Base-by-base conservation (phyloP, 805 yeast genomes). In the Naumovozyma baii region DNA sequence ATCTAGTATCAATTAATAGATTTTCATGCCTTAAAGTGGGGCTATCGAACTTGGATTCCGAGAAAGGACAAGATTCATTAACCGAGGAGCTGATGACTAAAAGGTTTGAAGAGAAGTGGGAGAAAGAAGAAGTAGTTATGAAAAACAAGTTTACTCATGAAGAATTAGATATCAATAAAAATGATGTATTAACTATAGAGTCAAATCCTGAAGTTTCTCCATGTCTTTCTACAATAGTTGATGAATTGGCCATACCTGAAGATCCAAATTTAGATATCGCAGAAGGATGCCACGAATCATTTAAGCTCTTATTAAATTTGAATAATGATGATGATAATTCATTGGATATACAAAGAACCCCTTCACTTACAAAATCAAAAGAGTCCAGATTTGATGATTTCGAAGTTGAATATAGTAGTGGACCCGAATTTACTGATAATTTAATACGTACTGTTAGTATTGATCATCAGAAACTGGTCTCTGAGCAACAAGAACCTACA, bases 1-100 rank as follows among this genome's bases (percentile, higher is more conserved):
- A 54, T 33, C 52, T 43, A 3, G 36, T 54, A n/a, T 43, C 37
- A 17, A 55, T 57, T 14, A 54, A 57, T 35, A 48, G 46, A 15
- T 52, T 52, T 31, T 14, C 28, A 4, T 18, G 12, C 2, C 15
- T 28, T 12, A 9, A 29, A 10, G 26, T 22, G 26, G 26, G 10
- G 26, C 9, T 10, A 7, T 22, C 26, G 10, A 7, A 7, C 10
- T 22, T 10, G 7, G 9, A 22, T 22, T 22, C 26, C 17, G 14
- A n/a, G 20, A 3, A n/a, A 17, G 22, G 18, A 7, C 28, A 33
- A 14, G 19, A 29, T 12, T 41, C 51, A 20, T 38, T 50, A 18
- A 41, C 52, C 2, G n/a, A n/a, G n/a, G n/a, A n/a, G n/a, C n/a
- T n/a, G n/a, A n/a, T n/a, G n/a, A n/a, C n/a, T n/a, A n/a, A n/a